A percentile compares a stretch with the other conserved stretches of the same genome.
Conservation (phyloP, 805 yeast genomes). For the Pachysolen tannophilus region DNA sequence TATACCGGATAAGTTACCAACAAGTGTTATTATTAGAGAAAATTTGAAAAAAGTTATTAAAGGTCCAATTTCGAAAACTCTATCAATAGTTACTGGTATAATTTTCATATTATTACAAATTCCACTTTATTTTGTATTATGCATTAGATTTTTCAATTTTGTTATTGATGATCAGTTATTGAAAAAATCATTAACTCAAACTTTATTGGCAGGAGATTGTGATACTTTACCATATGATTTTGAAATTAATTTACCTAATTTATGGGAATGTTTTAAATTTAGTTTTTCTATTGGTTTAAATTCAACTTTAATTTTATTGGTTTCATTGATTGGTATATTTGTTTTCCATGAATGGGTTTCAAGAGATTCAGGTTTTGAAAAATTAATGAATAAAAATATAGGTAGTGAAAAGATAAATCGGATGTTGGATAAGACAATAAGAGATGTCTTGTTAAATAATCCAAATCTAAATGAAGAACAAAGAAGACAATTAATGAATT, state of each 20-base stretch:
- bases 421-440: constrained; percentile 3
- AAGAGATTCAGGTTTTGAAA: constrained; percentile 59
- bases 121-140: constrained; percentile 51
- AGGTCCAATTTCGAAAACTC: no score
- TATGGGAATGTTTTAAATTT: constrained; percentile 18
- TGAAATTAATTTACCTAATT: constrained; percentile 13
- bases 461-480: constrained; percentile 21
- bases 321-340: constrained; percentile 38
- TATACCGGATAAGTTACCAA: constrained; percentile 43
- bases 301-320: constrained; percentile 31
- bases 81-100: no score
- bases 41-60: no score
- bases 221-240: constrained; percentile 13
- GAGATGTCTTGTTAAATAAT: constrained; percentile 1
- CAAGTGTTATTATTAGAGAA: no score
- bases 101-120: constrained; percentile 41
- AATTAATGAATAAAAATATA: constrained; percentile 47
- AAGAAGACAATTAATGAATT: constrained; percentile 16
- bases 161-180: constrained; percentile 48
- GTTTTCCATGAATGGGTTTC: constrained; percentile 66
- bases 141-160: constrained; percentile 48
- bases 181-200: background rate
- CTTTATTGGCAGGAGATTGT: constrained; percentile 17
- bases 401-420: constrained; percentile 39
- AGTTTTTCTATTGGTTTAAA: constrained; percentile 30